Conservation (phyloP, 2,329 filamentous ascomycete genomes). For the Hawksworthiomyces lignivorus region DNA sequence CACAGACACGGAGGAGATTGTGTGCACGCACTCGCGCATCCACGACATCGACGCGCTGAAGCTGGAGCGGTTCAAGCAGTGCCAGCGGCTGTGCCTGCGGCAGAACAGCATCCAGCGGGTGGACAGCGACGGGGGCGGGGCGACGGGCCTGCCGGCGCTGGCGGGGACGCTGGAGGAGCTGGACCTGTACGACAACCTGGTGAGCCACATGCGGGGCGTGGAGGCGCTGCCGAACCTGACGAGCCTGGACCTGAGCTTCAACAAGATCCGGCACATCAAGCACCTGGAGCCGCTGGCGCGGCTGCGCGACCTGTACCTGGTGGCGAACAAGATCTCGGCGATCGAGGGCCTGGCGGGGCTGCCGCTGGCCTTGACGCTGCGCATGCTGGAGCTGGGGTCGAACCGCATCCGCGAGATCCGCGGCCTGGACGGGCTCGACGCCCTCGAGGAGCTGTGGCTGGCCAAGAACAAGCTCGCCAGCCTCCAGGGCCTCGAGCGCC, state of each 20-base stretch:
- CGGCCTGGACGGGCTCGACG: conserved; percentile 92
- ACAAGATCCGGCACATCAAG: conserved; percentile 99
- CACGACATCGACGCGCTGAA: conserved; percentile 66
- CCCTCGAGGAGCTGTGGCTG: conserved; percentile 68
- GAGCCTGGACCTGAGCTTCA: conserved; percentile 87
- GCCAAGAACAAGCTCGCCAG: conserved; percentile 15
- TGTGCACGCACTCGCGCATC: conserved; percentile 82
- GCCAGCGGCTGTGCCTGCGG: conserved; percentile 75
- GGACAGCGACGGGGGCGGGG: neutral
- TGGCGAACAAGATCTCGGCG: conserved; percentile 84
- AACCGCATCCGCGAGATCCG: conserved; percentile 87
- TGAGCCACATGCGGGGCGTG: conserved; percentile 76
- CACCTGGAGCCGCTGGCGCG: conserved; percentile 69
- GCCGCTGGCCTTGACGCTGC: conserved; percentile 46
- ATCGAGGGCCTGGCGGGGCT: conserved; percentile 81
- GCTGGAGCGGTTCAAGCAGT: conserved; percentile 75
- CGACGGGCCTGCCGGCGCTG: conserved; percentile 53
- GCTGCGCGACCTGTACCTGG: conserved; percentile 79
- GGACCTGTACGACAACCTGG: conserved; percentile 94
- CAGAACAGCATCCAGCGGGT: conserved; percentile 84
- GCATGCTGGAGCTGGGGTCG: conserved; percentile 82
- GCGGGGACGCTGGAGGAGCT: conserved; percentile 68
- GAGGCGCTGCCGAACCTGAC: conserved; percentile 70
- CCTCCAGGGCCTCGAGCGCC: conserved; percentile 35
- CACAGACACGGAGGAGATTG: conserved; percentile 65